Evolutionary conservation across 2,329 filamentous ascomycete genomes (phyloP), one percentile per base, ranked within the genome.

Genomic region (Penicillium sp.): DNA sequence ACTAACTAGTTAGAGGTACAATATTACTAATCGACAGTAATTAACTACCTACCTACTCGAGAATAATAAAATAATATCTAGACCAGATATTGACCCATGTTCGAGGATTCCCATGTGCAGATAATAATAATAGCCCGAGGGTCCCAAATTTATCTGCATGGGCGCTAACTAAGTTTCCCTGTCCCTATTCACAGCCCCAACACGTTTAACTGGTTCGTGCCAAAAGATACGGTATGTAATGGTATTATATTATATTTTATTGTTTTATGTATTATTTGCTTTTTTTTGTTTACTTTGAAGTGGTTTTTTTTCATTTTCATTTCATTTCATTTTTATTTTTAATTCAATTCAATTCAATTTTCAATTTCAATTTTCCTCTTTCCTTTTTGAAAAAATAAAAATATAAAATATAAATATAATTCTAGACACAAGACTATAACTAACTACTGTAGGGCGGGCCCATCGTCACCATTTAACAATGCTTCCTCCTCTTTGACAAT

Each of bases 91-190:
- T 44, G 27, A 51, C 17, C 49, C n/a, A 48, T 48, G 51, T 27
- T 50, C 8, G 31, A 42, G 29, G 6, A 29, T 39, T 44, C 15
- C 41, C 47, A 51, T 44, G 47, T 49, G 27, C 31, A 36, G 19
- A 21, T 25, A 38, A 25, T 53, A 42, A 43, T 48, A 57, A 53
- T 57, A 53, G 25, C 33, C 41, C 47, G 47, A 35, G 23, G 19
- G 25, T 23, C 42, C 52, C 42, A 44, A 29, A 47, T 38, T n/a
- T 38, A 38, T 39, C 52, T 54, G 52, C 43, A 54, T 51, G 41
- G 41, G 45, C 58, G 58, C 60, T 61, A 61, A 61, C 60, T 61
- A 61, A 61, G 35, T 39, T 45, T 41, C 52, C 58, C 39, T 50
- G 57, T 55, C 60, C 52, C 36, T 48, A 52, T 29, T 47, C 60